Evolutionary conservation across 2,329 filamentous ascomycete species (phyloP).

Genomic region (Penicillium sp.): DNA sequence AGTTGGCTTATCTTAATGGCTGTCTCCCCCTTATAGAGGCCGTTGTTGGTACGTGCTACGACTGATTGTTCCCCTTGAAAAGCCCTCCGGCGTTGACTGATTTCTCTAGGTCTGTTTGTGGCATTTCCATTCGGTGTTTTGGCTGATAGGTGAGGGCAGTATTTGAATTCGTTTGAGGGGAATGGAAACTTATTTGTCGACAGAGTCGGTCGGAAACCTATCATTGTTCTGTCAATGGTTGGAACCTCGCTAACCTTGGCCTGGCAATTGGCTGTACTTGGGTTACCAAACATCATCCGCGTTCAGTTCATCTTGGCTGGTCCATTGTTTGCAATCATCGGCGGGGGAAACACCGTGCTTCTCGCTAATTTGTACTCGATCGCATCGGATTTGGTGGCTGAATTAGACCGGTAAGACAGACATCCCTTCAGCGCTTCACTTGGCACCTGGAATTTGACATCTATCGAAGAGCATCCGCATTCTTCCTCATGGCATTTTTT

Average conservation of each 20-base stretch:
- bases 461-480: neutral
- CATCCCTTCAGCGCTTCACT: neutral
- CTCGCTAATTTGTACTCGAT: slow-evolving; percentile 10
- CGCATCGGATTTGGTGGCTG: slow-evolving; percentile 4
- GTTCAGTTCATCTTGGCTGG: neutral
- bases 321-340: neutral
- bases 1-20: slow-evolving; percentile 8
- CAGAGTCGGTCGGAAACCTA: neutral
- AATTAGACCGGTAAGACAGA: slow-evolving; percentile 3
- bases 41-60: slow-evolving; percentile 1
- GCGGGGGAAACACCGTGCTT: slow-evolving; percentile 6
- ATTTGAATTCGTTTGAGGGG: slow-evolving; percentile 2
- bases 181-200: neutral
- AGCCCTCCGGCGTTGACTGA: neutral
- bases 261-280: neutral
- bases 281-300: neutral
- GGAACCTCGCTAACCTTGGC: neutral
- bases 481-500: neutral
- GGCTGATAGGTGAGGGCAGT: slow-evolving; percentile 1
- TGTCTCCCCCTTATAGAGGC: slow-evolving; percentile 6
- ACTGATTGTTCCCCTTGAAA: neutral
- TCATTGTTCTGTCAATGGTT: neutral
- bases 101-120: slow-evolving; percentile 2
- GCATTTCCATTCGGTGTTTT: slow-evolving; percentile 9
- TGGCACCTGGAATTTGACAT: neutral